Evolutionary conservation across 805 yeast species (phyloP).

Genomic region (Zygoascus flipseniorum): DNA sequence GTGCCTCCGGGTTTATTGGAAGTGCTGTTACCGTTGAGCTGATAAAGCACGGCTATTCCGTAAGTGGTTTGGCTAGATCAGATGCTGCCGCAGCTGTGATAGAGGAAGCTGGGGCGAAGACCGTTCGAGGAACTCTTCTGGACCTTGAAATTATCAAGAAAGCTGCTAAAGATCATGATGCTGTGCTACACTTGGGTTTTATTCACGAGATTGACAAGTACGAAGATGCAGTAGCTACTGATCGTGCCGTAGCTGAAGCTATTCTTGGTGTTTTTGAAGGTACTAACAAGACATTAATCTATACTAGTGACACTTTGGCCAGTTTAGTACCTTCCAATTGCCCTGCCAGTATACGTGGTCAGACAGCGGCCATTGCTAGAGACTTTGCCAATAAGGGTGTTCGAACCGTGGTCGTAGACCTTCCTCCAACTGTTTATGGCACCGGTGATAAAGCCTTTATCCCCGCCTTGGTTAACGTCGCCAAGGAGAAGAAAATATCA

Average conservation of each 20-base stretch:
- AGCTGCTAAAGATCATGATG: conserved; percentile 29
- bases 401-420: conserved; percentile 21
- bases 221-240: conserved; percentile 18
- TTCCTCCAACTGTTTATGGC: conserved; percentile 14
- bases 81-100: conserved; percentile 19
- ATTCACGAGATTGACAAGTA: conserved; percentile 26
- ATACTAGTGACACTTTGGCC: conserved; percentile 21
- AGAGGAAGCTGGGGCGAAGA: conserved; percentile 21
- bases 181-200: conserved; percentile 32
- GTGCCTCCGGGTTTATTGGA: conserved; percentile 46
- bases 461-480: background rate
- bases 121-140: conserved; percentile 26
- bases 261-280: conserved; percentile 26
- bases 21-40: conserved; percentile 37
- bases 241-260: conserved; percentile 24
- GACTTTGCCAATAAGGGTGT: conserved; percentile 20
- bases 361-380: no score
- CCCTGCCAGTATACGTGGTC: background rate
- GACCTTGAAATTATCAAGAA: conserved; percentile 24
- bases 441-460: background rate
- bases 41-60: conserved; percentile 32
- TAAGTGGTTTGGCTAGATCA: conserved; percentile 13
- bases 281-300: conserved; percentile 25
- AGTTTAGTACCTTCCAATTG: no score
- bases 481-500: conserved; percentile 23